A percentile compares a stretch with the other conserved stretches of the same genome.
Conservation (phyloP, 148 eudicot genomes). For the Camellia lanceoleosa region DNA sequence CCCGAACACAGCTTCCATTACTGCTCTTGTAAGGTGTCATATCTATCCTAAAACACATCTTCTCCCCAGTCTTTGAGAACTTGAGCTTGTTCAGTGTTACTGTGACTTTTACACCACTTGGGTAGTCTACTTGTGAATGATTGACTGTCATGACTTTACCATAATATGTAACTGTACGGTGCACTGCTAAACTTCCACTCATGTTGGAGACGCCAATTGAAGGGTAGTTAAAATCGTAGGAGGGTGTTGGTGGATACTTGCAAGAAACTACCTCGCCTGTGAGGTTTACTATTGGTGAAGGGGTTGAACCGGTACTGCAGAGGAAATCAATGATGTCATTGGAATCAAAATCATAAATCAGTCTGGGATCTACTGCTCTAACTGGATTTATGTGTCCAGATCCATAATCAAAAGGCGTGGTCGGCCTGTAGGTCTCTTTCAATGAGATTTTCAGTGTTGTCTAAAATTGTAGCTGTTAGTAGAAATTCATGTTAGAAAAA, state of each 20-base stretch:
- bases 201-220: conserved; percentile 39
- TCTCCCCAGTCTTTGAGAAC: conserved; percentile 26
- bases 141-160: conserved; percentile 33
- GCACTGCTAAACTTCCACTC: conserved; percentile 32
- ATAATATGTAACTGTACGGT: conserved; percentile 35
- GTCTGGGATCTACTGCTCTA: conserved; percentile 38
- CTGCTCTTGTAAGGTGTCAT: conserved; percentile 28
- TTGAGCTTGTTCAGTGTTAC: conserved; percentile 25
- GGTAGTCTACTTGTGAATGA: conserved; percentile 25
- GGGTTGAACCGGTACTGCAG: conserved; percentile 37
- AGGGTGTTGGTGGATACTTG: conserved; percentile 25
- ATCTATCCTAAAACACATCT: conserved; percentile 28
- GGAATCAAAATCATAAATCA: conserved; percentile 33
- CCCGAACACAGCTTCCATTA: conserved; percentile 35
- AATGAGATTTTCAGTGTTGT: conserved; percentile 27
- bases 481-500: neutral
- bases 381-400: conserved; percentile 43
- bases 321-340: conserved; percentile 33
- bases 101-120: conserved; percentile 27
- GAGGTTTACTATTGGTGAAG: conserved; percentile 36
- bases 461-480: conserved; percentile 29
- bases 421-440: conserved; percentile 21
- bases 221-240: conserved; percentile 38
- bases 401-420: conserved; percentile 42
- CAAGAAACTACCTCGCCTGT: conserved; percentile 23